These are phyloP conservation scores for Polychytrium aggregatum DNA, from an alignment of 192 early-diverging fungal genomes.

Conservation along the genomic window DNA sequence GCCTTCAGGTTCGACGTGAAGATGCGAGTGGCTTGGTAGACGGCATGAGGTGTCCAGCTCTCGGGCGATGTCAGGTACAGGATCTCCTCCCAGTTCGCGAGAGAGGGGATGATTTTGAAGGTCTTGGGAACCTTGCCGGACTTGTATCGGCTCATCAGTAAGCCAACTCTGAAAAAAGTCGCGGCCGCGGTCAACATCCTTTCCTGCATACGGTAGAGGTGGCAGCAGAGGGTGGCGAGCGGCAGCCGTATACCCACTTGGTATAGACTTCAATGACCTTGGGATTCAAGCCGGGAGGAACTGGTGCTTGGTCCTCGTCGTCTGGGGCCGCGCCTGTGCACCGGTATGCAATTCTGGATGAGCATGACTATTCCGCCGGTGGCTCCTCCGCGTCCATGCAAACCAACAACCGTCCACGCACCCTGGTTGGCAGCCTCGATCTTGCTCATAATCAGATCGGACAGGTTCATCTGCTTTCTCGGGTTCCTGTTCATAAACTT, in stretches of 20 bases:
- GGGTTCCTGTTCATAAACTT: conserved; percentile 86
- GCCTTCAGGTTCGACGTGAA: conserved; percentile 97
- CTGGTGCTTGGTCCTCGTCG: conserved; percentile 1
- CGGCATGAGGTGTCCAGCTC: conserved; percentile 93
- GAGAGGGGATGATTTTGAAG: conserved; percentile 95
- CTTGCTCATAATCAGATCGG: conserved; percentile 95
- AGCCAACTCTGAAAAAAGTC: conserved; percentile 76
- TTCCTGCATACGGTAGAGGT: no score
- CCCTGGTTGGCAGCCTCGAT: conserved; percentile 63
- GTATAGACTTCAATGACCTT: conserved; percentile 93
- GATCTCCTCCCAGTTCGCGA: conserved; percentile 96
- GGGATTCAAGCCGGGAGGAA: conserved; percentile 48
- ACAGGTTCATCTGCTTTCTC: conserved; percentile 73
- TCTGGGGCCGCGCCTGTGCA: no score
- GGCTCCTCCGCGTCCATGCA: conserved; percentile 16
- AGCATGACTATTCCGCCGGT: conserved; percentile 10
- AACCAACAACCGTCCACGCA: not conserved
- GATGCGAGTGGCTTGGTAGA: conserved; percentile 89
- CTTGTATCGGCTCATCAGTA: conserved; percentile 81
- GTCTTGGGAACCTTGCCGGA: conserved; percentile 93
- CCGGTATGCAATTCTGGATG: no score
- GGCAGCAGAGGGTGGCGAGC: no score
- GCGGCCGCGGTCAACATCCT: no score
- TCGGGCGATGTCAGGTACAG: conserved; percentile 83
- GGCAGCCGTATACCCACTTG: no score